These are phyloP conservation scores for Centaurea solstitialis DNA, from an alignment of 129 eudicot genomes.

Conservation along the genomic window DNA sequence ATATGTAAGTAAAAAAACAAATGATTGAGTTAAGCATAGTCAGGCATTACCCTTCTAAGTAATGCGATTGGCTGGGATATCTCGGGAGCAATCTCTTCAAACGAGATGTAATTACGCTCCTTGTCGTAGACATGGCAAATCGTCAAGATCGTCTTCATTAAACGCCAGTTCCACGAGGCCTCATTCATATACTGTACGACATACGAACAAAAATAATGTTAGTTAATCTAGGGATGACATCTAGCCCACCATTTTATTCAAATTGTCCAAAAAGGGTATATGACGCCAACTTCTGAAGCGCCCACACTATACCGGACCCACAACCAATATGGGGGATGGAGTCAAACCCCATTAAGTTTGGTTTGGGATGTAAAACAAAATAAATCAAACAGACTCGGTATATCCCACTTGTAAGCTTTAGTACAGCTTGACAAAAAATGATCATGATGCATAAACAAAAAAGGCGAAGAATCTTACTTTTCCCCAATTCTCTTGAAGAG, in stretches of 20 bases:
- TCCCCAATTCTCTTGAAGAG: constrained; percentile 94
- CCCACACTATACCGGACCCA: too few relatives aligned
- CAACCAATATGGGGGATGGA: too few relatives aligned
- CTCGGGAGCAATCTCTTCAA: constrained; percentile 78
- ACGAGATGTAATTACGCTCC: constrained; percentile 73
- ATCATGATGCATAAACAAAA: neutral
- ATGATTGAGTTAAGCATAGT: constrained; percentile 49
- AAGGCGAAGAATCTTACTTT: constrained; percentile 48
- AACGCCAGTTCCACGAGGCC: constrained; percentile 98
- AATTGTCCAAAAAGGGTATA: neutral
- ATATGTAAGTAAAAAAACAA: neutral
- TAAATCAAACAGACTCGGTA: too few relatives aligned
- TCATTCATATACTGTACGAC: constrained; percentile 69
- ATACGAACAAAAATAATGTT: neutral
- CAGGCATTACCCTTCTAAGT: constrained; percentile 83
- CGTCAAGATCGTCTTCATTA: constrained; percentile 91
- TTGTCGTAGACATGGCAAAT: constrained; percentile 68
- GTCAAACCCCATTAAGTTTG: too few relatives aligned
- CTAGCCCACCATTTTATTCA: neutral
- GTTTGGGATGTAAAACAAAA: too few relatives aligned
- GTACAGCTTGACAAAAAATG: neutral
- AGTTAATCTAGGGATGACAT: neutral
- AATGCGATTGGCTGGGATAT: constrained; percentile 71
- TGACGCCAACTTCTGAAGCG: too few relatives aligned
- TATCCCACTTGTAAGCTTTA: too few relatives aligned